phyloP scores from a whole-genome alignment of 1,284 basidiomycete species.

The Albatrellus sp. region DNA sequence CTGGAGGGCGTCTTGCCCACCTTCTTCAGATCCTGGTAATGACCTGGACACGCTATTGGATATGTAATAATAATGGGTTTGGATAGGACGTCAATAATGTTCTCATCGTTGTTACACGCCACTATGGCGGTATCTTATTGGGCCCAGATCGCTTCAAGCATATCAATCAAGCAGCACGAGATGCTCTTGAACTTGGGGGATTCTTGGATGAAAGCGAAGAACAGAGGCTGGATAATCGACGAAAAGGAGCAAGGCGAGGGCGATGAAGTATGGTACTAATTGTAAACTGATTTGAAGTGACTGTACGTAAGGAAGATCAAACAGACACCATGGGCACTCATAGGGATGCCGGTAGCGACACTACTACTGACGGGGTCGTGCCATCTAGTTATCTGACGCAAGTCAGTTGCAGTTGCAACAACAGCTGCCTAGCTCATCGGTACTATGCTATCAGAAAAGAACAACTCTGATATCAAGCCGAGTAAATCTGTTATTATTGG shows the following conservation, averaged over 20 bases:
- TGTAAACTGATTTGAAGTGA: too few relatives aligned
- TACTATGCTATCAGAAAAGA: too few relatives aligned
- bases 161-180: constrained; percentile 82
- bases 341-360: not conserved
- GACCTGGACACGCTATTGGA: not conserved
- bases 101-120: constrained; percentile 73
- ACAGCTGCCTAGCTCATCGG: too few relatives aligned
- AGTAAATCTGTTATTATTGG: too few relatives aligned
- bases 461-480: too few relatives aligned
- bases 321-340: not conserved
- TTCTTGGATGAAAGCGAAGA: constrained; percentile 38
- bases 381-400: too few relatives aligned
- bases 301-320: too few relatives aligned
- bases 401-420: too few relatives aligned
- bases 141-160: constrained; percentile 88
- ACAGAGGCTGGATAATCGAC: constrained; percentile 2
- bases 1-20: constrained; percentile 78
- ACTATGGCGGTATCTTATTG: constrained; percentile 72
- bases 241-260: constrained; percentile 4
- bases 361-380: too few relatives aligned
- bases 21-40: constrained; percentile 77
- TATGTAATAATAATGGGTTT: not conserved
- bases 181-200: constrained; percentile 74
- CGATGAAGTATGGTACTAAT: too few relatives aligned
- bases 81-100: constrained; percentile 67